Conservation (phyloP, 305 asterid species). For the Plantago rigida region DNA sequence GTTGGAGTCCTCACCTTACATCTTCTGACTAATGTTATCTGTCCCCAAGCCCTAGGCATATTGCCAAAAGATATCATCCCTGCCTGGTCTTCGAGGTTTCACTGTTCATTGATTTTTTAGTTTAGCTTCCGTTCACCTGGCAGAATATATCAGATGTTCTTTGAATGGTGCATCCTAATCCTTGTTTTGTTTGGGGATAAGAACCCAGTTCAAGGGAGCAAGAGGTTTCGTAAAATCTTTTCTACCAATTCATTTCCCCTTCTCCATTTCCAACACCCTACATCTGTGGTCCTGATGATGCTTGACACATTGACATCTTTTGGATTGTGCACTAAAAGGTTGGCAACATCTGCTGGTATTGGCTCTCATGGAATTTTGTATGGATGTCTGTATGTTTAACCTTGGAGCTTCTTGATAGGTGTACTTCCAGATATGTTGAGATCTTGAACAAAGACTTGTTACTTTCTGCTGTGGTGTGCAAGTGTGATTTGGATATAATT, state of each 20-base stretch:
- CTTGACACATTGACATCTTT: constrained; percentile 27
- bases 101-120: constrained; percentile 32
- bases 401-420: constrained; percentile 27
- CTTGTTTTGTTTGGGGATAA: constrained; percentile 27
- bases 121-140: constrained; percentile 20
- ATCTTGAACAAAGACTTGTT: constrained; percentile 25
- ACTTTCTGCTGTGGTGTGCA: constrained; percentile 25
- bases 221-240: constrained; percentile 26
- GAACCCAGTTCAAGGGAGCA: constrained; percentile 25
- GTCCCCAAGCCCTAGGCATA: neutral
- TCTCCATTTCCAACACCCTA: constrained; percentile 24
- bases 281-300: constrained; percentile 26
- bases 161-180: constrained; percentile 23
- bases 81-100: neutral
- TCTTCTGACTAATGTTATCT: neutral
- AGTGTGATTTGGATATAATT: constrained; percentile 24
- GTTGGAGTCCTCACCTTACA: neutral
- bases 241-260: constrained; percentile 24
- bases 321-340: constrained; percentile 26
- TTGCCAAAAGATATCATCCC: neutral
- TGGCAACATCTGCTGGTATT: constrained; percentile 25
- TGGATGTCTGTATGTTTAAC: constrained; percentile 25
- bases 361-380: constrained; percentile 19
- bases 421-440: constrained; percentile 30
- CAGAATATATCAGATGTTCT: constrained; percentile 25